Percentiles rank a stretch among this genome's conserved stretches.
Evolutionary conservation across 805 yeast genomes (phyloP).

Genomic region (Lachancea dasiensis): DNA sequence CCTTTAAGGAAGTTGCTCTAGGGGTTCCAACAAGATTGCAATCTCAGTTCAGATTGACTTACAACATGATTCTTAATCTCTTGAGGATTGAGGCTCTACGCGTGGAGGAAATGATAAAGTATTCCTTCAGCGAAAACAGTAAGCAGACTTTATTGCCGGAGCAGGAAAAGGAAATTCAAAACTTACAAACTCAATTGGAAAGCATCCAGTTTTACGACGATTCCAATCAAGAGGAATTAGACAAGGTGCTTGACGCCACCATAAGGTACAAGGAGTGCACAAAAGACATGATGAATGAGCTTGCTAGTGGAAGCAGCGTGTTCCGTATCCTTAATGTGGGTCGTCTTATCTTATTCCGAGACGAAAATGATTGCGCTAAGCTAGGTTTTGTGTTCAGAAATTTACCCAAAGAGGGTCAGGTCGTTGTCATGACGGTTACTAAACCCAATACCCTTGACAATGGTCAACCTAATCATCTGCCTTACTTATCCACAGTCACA

Average conservation of each 20-base stretch:
- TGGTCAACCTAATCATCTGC: slow-evolving; percentile 32
- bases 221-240: slow-evolving; percentile 37
- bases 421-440: slow-evolving; percentile 32
- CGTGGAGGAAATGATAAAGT: slow-evolving; percentile 98
- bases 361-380: slow-evolving; percentile 34
- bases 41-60: slow-evolving; percentile 90
- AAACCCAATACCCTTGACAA: slow-evolving; percentile 24
- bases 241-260: slow-evolving; percentile 40
- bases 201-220: slow-evolving; percentile 34
- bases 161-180: slow-evolving; percentile 61
- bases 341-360: slow-evolving; percentile 52
- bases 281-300: slow-evolving; percentile 41
- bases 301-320: slow-evolving; percentile 43
- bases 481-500: slow-evolving; percentile 30
- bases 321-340: slow-evolving; percentile 48
- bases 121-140: slow-evolving; percentile 88
- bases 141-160: slow-evolving; percentile 83
- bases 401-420: slow-evolving; percentile 19
- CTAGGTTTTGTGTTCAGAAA: slow-evolving; percentile 49
- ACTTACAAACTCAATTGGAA: slow-evolving; percentile 43
- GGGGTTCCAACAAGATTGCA: slow-evolving; percentile 87
- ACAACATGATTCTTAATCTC: slow-evolving; percentile 89
- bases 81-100: slow-evolving; percentile 88
- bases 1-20: slow-evolving; percentile 73
- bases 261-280: slow-evolving; percentile 42